phyloP scores from a whole-genome alignment of 2,329 filamentous ascomycete species.

The Cytospora mali region DNA sequence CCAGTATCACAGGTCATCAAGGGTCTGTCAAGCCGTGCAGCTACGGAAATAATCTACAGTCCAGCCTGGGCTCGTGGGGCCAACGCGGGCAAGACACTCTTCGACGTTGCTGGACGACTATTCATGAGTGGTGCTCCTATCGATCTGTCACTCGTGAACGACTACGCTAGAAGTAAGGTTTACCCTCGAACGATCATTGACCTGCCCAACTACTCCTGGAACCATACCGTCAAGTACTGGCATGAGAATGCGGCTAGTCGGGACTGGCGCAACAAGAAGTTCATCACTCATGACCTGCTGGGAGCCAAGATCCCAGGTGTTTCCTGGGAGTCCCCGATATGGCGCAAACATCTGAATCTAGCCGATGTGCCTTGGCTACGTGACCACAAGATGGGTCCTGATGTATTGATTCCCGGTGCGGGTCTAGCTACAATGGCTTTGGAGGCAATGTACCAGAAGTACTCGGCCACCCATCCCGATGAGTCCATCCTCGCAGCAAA shows the following conservation, averaged over 20 bases:
- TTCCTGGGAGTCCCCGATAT: conserved; percentile 1
- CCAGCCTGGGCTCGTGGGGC: conserved; percentile 29
- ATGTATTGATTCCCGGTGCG: conserved; percentile 46
- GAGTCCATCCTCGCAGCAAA: background rate
- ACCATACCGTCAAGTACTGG: conserved; percentile 29
- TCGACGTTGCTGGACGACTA: conserved; percentile 32
- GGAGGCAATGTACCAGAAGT: conserved; percentile 36
- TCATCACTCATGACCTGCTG: conserved; percentile 2
- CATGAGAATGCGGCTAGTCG: conserved; percentile 5
- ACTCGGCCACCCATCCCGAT: background rate
- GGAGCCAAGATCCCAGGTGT: conserved; percentile 7
- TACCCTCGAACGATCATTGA: conserved; percentile 24
- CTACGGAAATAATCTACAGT: conserved; percentile 3
- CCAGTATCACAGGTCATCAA: conserved; percentile 33
- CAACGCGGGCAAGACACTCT: conserved; percentile 24
- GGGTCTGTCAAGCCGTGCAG: conserved; percentile 12
- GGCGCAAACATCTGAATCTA: background rate
- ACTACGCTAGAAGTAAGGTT: background rate
- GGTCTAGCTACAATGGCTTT: conserved; percentile 40
- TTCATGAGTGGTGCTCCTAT: conserved; percentile 28
- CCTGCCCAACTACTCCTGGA: conserved; percentile 35
- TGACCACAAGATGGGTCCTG: conserved; percentile 48
- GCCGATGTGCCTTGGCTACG: conserved; percentile 33
- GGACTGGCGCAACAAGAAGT: conserved; percentile 6
- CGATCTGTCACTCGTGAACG: conserved; percentile 18